Evolutionary conservation across 192 early-diverging fungal species (phyloP).

Genomic region (Podila epicladia): DNA sequence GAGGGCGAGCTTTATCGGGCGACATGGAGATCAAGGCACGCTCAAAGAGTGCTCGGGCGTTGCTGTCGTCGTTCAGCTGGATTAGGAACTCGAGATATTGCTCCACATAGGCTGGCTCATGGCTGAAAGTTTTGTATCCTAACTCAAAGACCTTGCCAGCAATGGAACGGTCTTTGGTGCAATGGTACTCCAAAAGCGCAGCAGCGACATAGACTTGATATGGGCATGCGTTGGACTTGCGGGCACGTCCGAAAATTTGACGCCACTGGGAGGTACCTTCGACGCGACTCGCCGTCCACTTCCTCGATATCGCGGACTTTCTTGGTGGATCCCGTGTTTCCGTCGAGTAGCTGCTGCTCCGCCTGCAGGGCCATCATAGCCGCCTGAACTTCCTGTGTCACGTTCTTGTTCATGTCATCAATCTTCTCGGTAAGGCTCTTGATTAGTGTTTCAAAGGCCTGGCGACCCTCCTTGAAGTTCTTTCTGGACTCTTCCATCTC

Average conservation of each 20-base stretch:
- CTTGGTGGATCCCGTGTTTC: slow-evolving; percentile 49
- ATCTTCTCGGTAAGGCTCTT: slow-evolving; percentile 53
- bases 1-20: slow-evolving; percentile 70
- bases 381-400: slow-evolving; percentile 56
- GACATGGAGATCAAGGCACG: slow-evolving; percentile 78
- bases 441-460: slow-evolving; percentile 64
- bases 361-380: slow-evolving; percentile 45
- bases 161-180: slow-evolving; percentile 82
- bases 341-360: slow-evolving; percentile 48
- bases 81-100: slow-evolving; percentile 92
- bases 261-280: slow-evolving; percentile 71
- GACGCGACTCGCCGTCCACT: slow-evolving; percentile 69
- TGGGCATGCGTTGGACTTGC: slow-evolving; percentile 77
- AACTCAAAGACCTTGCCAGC: slow-evolving; percentile 92
- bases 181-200: slow-evolving; percentile 94
- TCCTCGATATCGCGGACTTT: slow-evolving; percentile 58
- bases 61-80: slow-evolving; percentile 90
- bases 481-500: slow-evolving; percentile 74
- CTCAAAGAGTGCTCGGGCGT: slow-evolving; percentile 92
- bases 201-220: slow-evolving; percentile 72
- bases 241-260: slow-evolving; percentile 78
- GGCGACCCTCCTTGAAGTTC: slow-evolving; percentile 61
- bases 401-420: slow-evolving; percentile 54
- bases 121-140: slow-evolving; percentile 83
- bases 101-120: slow-evolving; percentile 76